Evolutionary conservation across 768 basidiomycete genomes (phyloP), one percentile per base, ranked within the genome.

Genomic region (Mycena albidolilacea): DNA sequence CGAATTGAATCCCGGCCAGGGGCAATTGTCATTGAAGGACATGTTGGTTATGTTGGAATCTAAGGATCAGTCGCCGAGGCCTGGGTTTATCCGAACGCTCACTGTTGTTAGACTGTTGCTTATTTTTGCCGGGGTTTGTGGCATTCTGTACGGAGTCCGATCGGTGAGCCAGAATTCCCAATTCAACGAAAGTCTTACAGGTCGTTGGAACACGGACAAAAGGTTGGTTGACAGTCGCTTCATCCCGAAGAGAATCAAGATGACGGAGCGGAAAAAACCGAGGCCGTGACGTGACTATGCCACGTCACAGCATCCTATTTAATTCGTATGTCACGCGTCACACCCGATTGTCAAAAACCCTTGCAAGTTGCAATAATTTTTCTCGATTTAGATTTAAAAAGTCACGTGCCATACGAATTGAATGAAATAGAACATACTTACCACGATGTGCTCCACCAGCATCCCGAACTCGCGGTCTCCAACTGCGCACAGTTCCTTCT

Each of bases 1-100:
- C 1, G 76, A 73, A 23, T 77, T 64, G 65, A 86, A 87, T 7
- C 88, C 88, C 48, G 78, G 82, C 89, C 90, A 91, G 0, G 35
- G 17, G 3, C 66, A 48, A 0, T 54, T 46, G 11, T 62, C 41
- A 30, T 73, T 71, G 39, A 71, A 35, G 0, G 64, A 61, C 52
- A 54, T 71, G 52, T 71, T 67, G 3, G 57, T 46, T 59, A 71
- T 71, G 48, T 61, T 60, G 19, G 17, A 14, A 21, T 21, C 55
- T 12, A 48, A 58, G n/a, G 30, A 41, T 30, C 30, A 30, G 30
- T 30, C 30, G 15, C 19, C 19, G 19, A 7, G 39, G 3, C 1
- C 23, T 14, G 8, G 38, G 48, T 38, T 3, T 48, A 64, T 50
- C 21, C 46, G 19, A 14, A 11, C n/a, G 19, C 37, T 39, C 63